These are phyloP conservation scores for Phaffia rhodozyma DNA, from an alignment of 1,284 basidiomycete species.

Conservation along the genomic window DNA sequence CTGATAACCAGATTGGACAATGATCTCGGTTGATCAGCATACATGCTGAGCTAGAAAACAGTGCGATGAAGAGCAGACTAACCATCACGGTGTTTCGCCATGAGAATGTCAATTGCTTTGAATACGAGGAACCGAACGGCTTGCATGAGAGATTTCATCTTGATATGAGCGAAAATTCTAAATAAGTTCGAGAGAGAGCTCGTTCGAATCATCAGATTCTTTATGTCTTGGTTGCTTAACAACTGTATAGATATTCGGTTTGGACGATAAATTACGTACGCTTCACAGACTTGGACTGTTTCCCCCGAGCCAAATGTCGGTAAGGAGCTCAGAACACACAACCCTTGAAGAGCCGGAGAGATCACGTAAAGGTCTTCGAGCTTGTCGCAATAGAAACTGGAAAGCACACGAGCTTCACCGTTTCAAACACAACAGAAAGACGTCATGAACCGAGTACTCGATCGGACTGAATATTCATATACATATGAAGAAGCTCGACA, in stretches of 20 bases:
- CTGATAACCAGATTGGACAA: constrained; percentile 32
- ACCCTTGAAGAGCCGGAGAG: constrained; percentile 59
- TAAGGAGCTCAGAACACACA: constrained; percentile 54
- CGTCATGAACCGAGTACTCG: not conserved
- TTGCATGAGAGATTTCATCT: constrained; percentile 70
- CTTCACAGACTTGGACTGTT: constrained; percentile 51
- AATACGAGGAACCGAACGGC: constrained; percentile 71
- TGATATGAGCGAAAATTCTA: constrained; percentile 66
- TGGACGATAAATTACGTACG: constrained; percentile 42
- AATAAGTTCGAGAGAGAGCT: not conserved
- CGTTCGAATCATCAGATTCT: not conserved
- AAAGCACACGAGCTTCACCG: constrained; percentile 59
- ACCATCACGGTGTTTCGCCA: constrained; percentile 64
- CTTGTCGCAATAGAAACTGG: constrained; percentile 72
- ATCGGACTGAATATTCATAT: not conserved
- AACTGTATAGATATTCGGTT: not conserved
- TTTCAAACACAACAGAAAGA: not conserved
- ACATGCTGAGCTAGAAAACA: not conserved
- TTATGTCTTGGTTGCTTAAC: not conserved
- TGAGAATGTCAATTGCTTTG: constrained; percentile 64
- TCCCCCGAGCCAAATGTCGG: constrained; percentile 60
- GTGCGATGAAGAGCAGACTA: constrained; percentile 19
- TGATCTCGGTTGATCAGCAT: constrained; percentile 3
- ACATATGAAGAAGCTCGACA: constrained; percentile 23
- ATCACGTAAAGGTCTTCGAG: constrained; percentile 72